Conservation (phyloP, 371 early-diverging fungal genomes). For the Parasitella parasitica region DNA sequence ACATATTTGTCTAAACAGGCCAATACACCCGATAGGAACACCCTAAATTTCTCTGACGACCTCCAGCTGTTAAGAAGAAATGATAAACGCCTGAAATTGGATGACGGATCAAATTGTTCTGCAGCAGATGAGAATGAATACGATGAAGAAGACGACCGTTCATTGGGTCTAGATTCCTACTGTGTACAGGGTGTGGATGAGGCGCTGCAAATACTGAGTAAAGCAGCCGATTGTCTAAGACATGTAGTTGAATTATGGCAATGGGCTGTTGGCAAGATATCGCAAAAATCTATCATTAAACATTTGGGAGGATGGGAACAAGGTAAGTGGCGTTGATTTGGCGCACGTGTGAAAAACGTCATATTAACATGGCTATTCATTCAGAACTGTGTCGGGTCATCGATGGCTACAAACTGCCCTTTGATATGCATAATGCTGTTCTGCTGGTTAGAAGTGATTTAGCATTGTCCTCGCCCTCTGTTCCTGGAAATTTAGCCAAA, state of each 20-base stretch:
- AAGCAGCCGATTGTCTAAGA: constrained; percentile 43
- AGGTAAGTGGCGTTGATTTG: constrained; percentile 19
- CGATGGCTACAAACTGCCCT: constrained; percentile 42
- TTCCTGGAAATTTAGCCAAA: constrained; percentile 46
- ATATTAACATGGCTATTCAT: background rate
- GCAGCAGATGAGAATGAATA: background rate
- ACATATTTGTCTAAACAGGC: too few relatives aligned
- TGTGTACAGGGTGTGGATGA: constrained; percentile 47
- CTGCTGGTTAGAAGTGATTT: constrained; percentile 42
- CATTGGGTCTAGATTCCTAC: constrained; percentile 33
- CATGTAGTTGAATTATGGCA: constrained; percentile 45
- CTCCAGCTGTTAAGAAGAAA: background rate
- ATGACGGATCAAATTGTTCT: background rate
- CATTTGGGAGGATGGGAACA: constrained; percentile 34
- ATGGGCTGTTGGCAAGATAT: constrained; percentile 29
- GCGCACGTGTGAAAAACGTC: too few relatives aligned
- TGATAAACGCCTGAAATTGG: constrained; percentile 10
- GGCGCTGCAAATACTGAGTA: constrained; percentile 38
- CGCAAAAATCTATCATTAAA: constrained; percentile 24
- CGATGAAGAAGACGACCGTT: constrained; percentile 24
- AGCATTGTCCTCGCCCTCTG: constrained; percentile 46
- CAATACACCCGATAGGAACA: constrained; percentile 6
- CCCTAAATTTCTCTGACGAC: constrained; percentile 13
- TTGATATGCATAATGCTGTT: constrained; percentile 48
- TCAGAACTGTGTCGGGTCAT: constrained; percentile 21